Conservation (phyloP, 306 rosid species). For the Cyclanthera cordifolia region DNA sequence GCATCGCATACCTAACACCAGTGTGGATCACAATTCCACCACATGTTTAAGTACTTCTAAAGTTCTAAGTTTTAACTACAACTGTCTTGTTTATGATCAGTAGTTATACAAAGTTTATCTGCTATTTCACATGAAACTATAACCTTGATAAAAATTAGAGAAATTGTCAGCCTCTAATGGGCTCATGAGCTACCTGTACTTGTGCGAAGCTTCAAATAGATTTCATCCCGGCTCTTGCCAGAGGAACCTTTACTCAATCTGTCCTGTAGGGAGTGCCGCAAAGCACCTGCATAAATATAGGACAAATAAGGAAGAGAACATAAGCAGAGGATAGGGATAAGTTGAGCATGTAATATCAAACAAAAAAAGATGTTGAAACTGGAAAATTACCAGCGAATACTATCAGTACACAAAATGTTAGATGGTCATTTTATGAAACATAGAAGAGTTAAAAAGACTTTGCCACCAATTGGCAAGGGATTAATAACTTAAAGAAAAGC, state of each 20-base stretch:
- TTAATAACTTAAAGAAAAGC: not conserved
- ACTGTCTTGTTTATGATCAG: not conserved
- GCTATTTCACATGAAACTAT: not conserved
- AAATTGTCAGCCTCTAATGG: slow-evolving; percentile 13
- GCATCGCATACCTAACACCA: not conserved
- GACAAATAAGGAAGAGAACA: not conserved
- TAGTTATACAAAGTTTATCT: not conserved
- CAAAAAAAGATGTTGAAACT: not conserved
- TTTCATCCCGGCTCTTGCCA: slow-evolving; percentile 69
- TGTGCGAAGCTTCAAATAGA: slow-evolving; percentile 72
- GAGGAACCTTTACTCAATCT: slow-evolving; percentile 70
- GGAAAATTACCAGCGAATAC: not conserved
- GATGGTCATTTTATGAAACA: not conserved
- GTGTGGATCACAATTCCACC: not conserved
- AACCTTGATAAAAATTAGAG: not conserved
- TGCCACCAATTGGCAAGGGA: not conserved
- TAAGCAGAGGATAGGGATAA: not conserved
- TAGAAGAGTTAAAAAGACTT: not conserved
- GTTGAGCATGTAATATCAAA: not conserved
- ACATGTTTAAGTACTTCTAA: not conserved
- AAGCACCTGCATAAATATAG: slow-evolving; percentile 46
- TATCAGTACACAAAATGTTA: slow-evolving; percentile 4
- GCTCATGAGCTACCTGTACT: slow-evolving; percentile 62
- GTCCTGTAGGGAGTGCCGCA: slow-evolving; percentile 88
- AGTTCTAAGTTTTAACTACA: too few relatives aligned